phyloP scores from a whole-genome alignment of 202 grass and related monocot species.

The Zizania palustris region DNA sequence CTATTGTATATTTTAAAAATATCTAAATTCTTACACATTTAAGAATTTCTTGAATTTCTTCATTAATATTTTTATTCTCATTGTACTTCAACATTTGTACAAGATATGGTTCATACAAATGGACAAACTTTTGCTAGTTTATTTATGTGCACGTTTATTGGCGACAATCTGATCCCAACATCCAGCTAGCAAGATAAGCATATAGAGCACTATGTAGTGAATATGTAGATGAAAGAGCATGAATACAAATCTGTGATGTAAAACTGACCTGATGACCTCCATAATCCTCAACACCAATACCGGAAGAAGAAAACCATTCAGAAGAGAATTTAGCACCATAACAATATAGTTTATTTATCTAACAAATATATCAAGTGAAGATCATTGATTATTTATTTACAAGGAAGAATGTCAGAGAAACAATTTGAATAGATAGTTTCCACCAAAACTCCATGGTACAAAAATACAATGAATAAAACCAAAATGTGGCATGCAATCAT shows the following conservation, averaged over 20 bases:
- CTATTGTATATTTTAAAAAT: too few species aligned
- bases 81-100: too few species aligned
- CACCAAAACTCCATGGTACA: conserved; percentile 3
- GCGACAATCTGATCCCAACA: conserved; percentile 31
- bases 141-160: conserved; percentile 22
- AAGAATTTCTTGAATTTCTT: too few species aligned
- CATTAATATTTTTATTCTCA: too few species aligned
- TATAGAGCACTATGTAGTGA: neutral
- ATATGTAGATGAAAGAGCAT: conserved; percentile 16
- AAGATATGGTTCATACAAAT: conserved; percentile 28
- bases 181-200: conserved; percentile 38
- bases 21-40: too few species aligned
- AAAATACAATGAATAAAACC: neutral
- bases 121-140: neutral
- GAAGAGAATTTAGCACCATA: neutral
- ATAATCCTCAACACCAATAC: conserved; percentile 30
- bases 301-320: conserved; percentile 10
- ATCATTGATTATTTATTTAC: conserved; percentile 1
- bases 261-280: conserved; percentile 18
- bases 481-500: neutral
- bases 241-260: conserved; percentile 17
- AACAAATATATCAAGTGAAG: neutral
- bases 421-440: conserved; percentile 22
- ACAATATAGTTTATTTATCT: conserved; percentile 3
- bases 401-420: conserved; percentile 19